phyloP scores from a whole-genome alignment of 306 rosid genomes.

The Aeschynomene evenia region DNA sequence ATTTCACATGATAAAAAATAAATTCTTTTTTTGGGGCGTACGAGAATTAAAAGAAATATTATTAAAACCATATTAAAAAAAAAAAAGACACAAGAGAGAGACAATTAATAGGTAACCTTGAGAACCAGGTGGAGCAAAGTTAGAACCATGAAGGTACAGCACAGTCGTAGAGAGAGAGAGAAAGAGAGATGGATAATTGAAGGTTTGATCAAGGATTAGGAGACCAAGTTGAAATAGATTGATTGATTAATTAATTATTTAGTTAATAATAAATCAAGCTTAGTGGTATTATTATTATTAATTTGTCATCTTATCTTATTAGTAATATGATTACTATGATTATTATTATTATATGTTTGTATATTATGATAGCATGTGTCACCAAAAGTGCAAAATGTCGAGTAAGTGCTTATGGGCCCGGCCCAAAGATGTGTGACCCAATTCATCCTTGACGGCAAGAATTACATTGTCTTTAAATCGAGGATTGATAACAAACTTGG shows the following conservation, averaged over 20 bases:
- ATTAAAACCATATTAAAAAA: background rate
- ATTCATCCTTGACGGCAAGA: background rate
- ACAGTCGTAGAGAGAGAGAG: background rate
- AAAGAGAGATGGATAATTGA: background rate
- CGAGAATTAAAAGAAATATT: background rate
- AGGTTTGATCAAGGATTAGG: background rate
- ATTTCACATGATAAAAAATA: background rate
- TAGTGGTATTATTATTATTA: background rate
- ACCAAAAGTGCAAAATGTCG: background rate
- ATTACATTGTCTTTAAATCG: no score
- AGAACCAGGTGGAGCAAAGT: background rate
- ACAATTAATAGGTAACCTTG: background rate
- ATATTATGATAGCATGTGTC: background rate
- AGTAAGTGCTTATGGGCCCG: background rate
- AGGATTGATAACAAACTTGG: no score
- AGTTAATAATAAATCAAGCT: background rate
- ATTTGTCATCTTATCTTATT: no score
- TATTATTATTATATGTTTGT: background rate
- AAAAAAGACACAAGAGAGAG: background rate
- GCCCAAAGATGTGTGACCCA: slow-evolving; percentile 19
- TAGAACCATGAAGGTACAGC: background rate
- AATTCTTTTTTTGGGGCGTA: no score
- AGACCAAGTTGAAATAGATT: background rate
- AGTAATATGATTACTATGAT: background rate
- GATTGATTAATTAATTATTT: background rate